A percentile compares a stretch with the other conserved stretches of the same genome.
Evolutionary conservation across 2,329 filamentous ascomycete species (phyloP).

Genomic region (Trichoderma cornu-damae): DNA sequence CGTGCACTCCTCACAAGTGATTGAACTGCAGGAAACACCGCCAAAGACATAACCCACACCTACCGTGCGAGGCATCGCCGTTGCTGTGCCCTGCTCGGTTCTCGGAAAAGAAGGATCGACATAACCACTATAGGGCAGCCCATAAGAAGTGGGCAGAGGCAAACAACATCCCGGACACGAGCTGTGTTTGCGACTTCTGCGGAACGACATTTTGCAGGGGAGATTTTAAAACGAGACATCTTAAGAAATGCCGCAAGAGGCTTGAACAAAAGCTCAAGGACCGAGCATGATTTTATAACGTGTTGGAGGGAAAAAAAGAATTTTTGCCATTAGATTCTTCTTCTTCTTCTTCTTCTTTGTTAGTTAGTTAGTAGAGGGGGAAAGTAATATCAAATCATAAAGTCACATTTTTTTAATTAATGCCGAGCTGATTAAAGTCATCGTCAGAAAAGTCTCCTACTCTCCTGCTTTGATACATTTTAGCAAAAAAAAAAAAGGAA

Average conservation of each 20-base stretch:
- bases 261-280: background rate
- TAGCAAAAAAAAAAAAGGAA: no score
- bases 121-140: background rate
- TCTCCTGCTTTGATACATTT: no score
- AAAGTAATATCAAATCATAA: no score
- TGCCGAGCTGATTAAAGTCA: no score
- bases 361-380: accelerated
- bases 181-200: background rate
- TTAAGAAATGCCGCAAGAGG: background rate
- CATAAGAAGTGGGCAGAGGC: background rate
- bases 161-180: background rate
- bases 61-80: background rate
- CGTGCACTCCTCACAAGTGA: background rate
- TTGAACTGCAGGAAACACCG: background rate
- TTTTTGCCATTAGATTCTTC: background rate
- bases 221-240: background rate
- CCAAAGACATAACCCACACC: background rate
- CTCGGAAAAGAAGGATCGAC: background rate
- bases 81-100: accelerated
- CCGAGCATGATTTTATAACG: no score
- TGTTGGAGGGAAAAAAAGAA: no score
- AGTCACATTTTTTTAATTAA: no score
- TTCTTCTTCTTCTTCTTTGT: no score
- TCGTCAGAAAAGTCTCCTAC: no score
- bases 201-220: background rate